phyloP scores from a whole-genome alignment of 179 eudicot genomes.

The Spergularia azorica region DNA sequence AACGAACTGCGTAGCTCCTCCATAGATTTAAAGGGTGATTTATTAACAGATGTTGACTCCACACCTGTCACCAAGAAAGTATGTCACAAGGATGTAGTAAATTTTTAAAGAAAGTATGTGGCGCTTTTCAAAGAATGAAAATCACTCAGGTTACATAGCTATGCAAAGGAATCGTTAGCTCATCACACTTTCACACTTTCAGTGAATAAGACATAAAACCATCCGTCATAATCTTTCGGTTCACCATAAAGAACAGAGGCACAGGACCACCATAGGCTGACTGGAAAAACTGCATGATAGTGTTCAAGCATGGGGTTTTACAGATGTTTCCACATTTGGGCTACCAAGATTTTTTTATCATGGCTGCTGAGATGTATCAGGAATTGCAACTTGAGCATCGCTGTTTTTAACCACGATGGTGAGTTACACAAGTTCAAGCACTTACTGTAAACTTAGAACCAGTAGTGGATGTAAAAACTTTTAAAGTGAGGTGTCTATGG shows the following conservation, averaged over 20 bases:
- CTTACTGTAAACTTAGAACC: not conserved
- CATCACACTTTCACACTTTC: not conserved
- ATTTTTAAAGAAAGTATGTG: not conserved
- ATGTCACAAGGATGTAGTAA: not conserved
- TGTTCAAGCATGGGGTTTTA: not conserved
- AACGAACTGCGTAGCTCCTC: conserved; percentile 65
- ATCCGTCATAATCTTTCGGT: not conserved
- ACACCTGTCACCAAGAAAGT: conserved; percentile 41
- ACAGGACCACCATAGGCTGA: not conserved
- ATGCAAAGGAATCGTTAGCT: not conserved
- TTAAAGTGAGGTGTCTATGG: no score
- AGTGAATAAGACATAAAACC: not conserved
- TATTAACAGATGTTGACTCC: conserved; percentile 31
- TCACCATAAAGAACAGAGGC: not conserved
- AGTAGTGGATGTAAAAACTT: no score
- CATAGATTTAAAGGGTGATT: conserved; percentile 46
- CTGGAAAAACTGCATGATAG: not conserved
- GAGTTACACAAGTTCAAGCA: not conserved
- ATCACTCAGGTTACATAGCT: not conserved
- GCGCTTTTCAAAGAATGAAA: not conserved
- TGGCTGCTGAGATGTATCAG: not conserved
- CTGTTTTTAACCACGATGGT: not conserved
- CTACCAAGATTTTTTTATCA: not conserved
- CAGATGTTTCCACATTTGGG: not conserved
- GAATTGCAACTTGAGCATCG: not conserved